Percentiles rank a stretch among this genome's conserved stretches.
These are phyloP conservation scores for Russula sp. DNA, from an alignment of 768 basidiomycete species.

Conservation along the genomic window DNA sequence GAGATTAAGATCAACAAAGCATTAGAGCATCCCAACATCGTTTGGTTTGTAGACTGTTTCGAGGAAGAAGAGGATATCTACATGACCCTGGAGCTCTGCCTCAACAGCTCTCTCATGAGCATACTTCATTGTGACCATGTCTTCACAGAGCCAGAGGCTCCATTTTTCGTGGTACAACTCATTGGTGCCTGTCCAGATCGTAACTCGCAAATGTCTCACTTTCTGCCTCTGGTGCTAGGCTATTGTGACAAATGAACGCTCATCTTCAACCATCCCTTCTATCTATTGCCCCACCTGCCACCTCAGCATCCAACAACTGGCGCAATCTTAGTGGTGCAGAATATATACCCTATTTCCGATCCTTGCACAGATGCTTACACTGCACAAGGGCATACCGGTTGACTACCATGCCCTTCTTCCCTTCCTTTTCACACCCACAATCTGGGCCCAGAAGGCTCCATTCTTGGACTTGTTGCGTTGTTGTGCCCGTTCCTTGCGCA, in stretches of 20 bases:
- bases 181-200: conserved; percentile 70
- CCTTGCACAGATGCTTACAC: conserved; percentile 88
- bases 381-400: conserved; percentile 63
- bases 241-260: conserved; percentile 18
- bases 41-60: too few relatives aligned
- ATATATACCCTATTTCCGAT: conserved; percentile 99
- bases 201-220: not conserved
- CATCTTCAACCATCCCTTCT: conserved; percentile 12
- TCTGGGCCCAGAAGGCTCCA: conserved; percentile 91
- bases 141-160: conserved; percentile 89
- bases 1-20: too few relatives aligned
- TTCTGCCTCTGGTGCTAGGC: conserved; percentile 22
- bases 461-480: conserved; percentile 87
- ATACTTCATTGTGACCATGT: conserved; percentile 82
- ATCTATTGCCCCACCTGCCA: conserved; percentile 18
- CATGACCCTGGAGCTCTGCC: conserved; percentile 87
- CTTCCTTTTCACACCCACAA: conserved; percentile 73
- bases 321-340: conserved; percentile 41
- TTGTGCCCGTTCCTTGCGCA: conserved; percentile 75
- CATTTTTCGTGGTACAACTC: conserved; percentile 89
- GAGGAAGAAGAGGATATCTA: too few relatives aligned
- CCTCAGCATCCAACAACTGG: conserved; percentile 10
- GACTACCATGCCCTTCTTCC: conserved; percentile 76
- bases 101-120: conserved; percentile 85
- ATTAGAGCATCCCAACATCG: too few relatives aligned